Conservation (phyloP, 2,329 filamentous ascomycete genomes). For the Cladosporium sp. region DNA sequence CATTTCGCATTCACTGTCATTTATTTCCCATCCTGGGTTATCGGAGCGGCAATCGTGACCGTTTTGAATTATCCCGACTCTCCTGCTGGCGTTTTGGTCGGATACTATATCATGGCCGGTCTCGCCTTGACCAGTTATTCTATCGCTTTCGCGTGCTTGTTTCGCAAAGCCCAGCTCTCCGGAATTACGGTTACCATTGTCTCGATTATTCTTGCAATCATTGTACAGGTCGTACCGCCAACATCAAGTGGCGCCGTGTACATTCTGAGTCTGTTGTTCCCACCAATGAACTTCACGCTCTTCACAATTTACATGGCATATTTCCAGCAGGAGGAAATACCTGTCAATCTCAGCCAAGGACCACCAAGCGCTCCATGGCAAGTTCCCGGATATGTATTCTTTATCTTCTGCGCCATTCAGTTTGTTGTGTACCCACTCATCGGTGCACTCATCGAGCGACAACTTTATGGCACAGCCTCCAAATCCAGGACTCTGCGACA, state of each 20-base stretch:
- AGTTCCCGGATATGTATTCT: constrained; percentile 69
- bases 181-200: constrained; percentile 73
- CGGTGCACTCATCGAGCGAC: constrained; percentile 67
- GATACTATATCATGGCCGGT: constrained; percentile 70
- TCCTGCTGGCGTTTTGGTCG: constrained; percentile 40
- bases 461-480: constrained; percentile 69
- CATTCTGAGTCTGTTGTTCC: constrained; percentile 70
- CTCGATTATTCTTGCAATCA: constrained; percentile 70
- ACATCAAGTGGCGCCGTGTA: constrained; percentile 61
- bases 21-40: constrained; percentile 77
- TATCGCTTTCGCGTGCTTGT: constrained; percentile 75
- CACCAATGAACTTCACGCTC: constrained; percentile 82
- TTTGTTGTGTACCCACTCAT: constrained; percentile 72
- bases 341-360: constrained; percentile 56
- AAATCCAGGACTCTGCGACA: constrained; percentile 42
- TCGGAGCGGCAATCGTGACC: constrained; percentile 67
- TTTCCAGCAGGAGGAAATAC: constrained; percentile 60
- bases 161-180: constrained; percentile 80
- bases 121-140: constrained; percentile 74
- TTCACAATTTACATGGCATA: constrained; percentile 75
- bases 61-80: constrained; percentile 47
- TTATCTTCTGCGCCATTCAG: constrained; percentile 72
- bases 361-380: constrained; percentile 57
- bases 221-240: constrained; percentile 68
- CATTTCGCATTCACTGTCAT: constrained; percentile 75